A percentile compares a stretch with the other conserved stretches of the same genome.
Evolutionary conservation across 2,329 filamentous ascomycete species (phyloP).

Genomic region (Penicillium brevicompactum): DNA sequence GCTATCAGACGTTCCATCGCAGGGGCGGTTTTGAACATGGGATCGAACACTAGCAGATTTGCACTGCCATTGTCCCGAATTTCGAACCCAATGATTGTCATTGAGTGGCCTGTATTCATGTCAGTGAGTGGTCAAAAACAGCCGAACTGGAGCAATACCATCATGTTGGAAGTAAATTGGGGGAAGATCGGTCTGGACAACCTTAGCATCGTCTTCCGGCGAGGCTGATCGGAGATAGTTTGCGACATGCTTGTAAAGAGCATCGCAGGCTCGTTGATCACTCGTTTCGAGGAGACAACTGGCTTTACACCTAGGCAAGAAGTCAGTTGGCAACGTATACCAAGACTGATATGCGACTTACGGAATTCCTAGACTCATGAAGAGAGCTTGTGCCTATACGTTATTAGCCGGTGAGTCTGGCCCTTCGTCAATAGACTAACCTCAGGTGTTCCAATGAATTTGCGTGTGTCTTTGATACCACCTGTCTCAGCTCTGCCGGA

Average conservation of each 20-base stretch:
- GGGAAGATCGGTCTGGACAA: conserved; percentile 72
- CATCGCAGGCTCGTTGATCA: conserved; percentile 52
- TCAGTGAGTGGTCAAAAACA: too few relatives aligned
- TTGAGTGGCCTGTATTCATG: conserved; percentile 64
- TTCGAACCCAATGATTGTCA: conserved; percentile 88
- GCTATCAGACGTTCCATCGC: conserved; percentile 63
- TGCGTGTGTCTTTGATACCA: conserved; percentile 82
- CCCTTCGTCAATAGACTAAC: conserved; percentile 48
- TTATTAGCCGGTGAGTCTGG: conserved; percentile 9
- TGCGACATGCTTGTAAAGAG: conserved; percentile 69
- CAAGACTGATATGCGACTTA: conserved; percentile 41
- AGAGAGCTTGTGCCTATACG: conserved; percentile 73
- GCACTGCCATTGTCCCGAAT: conserved; percentile 62
- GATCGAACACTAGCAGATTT: conserved; percentile 85
- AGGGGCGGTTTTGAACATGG: conserved; percentile 72
- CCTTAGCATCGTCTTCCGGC: conserved; percentile 54
- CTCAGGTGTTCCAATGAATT: conserved; percentile 94
- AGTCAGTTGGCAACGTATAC: conserved; percentile 9
- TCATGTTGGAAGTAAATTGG: conserved; percentile 90
- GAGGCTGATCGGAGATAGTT: conserved; percentile 68
- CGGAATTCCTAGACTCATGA: conserved; percentile 68
- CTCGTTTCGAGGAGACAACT: conserved; percentile 57
- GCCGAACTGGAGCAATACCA: conserved; percentile 46
- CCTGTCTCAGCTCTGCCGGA: conserved; percentile 79
- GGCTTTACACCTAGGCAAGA: conserved; percentile 56